Percentiles rank a stretch among this genome's conserved stretches.
Evolutionary conservation across 306 rosid genomes (phyloP).

Genomic region (Quercus mongolica): DNA sequence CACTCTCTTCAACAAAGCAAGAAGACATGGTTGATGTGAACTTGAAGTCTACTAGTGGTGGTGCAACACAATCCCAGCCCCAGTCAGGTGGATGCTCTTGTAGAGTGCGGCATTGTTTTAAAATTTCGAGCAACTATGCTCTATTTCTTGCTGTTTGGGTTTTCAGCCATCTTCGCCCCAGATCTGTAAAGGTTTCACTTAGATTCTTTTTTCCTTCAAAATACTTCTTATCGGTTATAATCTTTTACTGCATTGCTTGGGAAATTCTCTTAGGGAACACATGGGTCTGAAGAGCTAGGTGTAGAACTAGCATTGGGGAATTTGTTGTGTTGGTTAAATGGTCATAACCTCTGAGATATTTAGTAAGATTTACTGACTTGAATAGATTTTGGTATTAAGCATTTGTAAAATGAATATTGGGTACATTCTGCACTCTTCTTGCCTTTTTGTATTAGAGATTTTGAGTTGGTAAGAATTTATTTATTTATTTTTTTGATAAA

Average conservation of each 20-base stretch:
- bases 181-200: conserved; percentile 31
- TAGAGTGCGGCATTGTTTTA: conserved; percentile 20
- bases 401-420: not conserved
- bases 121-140: conserved; percentile 17
- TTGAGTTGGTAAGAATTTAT: not conserved
- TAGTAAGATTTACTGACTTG: not conserved
- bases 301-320: conserved; percentile 10
- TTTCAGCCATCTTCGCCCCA: conserved; percentile 17
- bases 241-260: not conserved
- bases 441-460: not conserved
- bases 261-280: not conserved
- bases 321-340: conserved; percentile 11
- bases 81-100: conserved; percentile 39
- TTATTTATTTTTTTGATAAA: not conserved
- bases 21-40: conserved; percentile 53
- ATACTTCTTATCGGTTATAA: conserved; percentile 1
- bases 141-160: conserved; percentile 16
- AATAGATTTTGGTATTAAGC: conserved; percentile 8
- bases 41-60: conserved; percentile 30
- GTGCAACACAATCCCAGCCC: conserved; percentile 26
- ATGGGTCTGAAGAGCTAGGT: conserved; percentile 13
- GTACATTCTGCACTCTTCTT: not conserved
- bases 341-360: not conserved
- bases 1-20: conserved; percentile 40
- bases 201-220: not conserved